Evolutionary conservation across 768 basidiomycete species (phyloP), one percentile per base, ranked within the genome.

Genomic region (Tylopilus rubrobrunneus): DNA sequence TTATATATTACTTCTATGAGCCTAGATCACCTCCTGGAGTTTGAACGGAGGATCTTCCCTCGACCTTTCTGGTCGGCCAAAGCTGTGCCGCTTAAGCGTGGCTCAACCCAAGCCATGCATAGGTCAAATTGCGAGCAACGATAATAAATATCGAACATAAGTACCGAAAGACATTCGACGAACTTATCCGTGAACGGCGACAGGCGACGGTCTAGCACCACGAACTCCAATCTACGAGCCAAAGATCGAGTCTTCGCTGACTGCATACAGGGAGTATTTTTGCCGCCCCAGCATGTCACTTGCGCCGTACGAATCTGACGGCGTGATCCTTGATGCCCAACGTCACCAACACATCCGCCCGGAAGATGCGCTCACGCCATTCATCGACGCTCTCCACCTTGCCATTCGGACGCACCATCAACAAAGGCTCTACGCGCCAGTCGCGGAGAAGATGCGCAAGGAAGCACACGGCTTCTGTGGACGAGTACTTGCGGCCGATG

Each of bases 401-500:
- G 15, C 57, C 57, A 5, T 42, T 37, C 9, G 37, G 46, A 19
- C 44, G 55, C 10, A 39, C 41, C 11, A 33, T 33, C 25, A 82
- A 60, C 12, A 73, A 44, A 1, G 80, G 78, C 51, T 78, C 75
- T 11, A 84, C 62, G 25, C 65, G 73, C 77, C 76, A 84, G 46
- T 83, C 82, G 5, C 78, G 69, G 10, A 82, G 62, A 4, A 84
- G 62, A 57, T 75, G 64, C 0, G 78, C 72, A n/a, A 85, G 71
- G 71, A 84, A 80, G 44, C 73, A 75, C 15, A 83, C 73, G 1
- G 74, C 72, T 61, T 84, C 81, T 0, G 72, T 74, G 1, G 73
- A 70, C 2, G 81, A 76, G 56, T 84, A 84, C 56, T 76, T 79
- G 33, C 78, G 69, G 3, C 82, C 83, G 5, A 82, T 68, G 58